Evolutionary conservation across 345 rosid species (phyloP), one percentile per base, ranked within the genome.

Genomic region (Hibiscus mutabilis): DNA sequence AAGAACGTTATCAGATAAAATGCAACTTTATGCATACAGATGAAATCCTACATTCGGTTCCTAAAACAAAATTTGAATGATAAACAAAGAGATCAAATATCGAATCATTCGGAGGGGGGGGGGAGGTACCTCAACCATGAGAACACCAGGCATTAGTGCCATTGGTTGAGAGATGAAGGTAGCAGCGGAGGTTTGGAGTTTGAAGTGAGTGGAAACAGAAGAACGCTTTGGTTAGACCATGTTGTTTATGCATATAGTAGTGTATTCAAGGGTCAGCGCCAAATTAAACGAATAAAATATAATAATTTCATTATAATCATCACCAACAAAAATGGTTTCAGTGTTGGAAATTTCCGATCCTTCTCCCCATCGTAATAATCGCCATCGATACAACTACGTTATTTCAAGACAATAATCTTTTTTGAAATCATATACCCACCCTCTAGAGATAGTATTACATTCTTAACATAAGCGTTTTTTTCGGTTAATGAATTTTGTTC

Each of bases 141-240:
- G 98, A 58, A 96, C 98, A 57, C 98, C 98, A 73, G 98, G 99
- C 99, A n/a, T n/a, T n/a, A 46, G 70, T 66, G 70, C 70, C 70
- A 66, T 66, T 66, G 40, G 13, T 15, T 22, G 13, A 64, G 11
- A 44, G 19, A 65, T 1, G 33, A 15, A 12, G 22, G 53, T 8
- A 25, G 56, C 8, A 27, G 70, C 70, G 57, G 40, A 66, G 56
- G 3, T 18, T 47, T 66, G 22, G 35, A 58, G 29, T 56, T 22
- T 19, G 12, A 5, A 65, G 40, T 16, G 5, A 65, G 40, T 16
- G n/a, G 52, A 16, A n/a, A 57, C 31, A 11, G 31, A 11, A 11
- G 29, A 11, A 4, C 4, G 31, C 31, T 57, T 56, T 56, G 60
- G 60, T 56, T 56, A 56, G 14, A 21, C 60, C 60, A 56, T 55